Conservation (phyloP, 1,139 yeast genomes). For the Diutina mesorugosa region DNA sequence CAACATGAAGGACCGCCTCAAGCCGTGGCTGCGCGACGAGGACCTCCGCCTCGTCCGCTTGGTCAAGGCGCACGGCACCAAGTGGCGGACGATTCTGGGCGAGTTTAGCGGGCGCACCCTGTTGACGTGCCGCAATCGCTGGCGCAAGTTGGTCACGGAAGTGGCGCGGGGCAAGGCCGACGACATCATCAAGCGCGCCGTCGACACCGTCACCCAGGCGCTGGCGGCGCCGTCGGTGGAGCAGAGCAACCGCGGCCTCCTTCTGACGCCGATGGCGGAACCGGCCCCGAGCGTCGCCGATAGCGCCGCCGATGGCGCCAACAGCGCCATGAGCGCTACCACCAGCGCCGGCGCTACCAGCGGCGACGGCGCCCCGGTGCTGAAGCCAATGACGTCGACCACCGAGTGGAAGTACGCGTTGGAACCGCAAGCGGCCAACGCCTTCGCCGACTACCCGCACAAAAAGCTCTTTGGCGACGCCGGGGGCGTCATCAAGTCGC, state of each 20-base stretch:
- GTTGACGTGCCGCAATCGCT: slow-evolving; percentile 79
- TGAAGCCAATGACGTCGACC: slow-evolving; percentile 3
- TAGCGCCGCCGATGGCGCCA: neutral
- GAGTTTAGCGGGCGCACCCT: slow-evolving; percentile 75
- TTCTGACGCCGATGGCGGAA: neutral
- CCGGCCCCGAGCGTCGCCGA: neutral
- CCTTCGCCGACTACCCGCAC: slow-evolving; percentile 8
- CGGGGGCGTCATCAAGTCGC: slow-evolving; percentile 37
- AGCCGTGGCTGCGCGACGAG: slow-evolving; percentile 73
- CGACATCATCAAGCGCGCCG: slow-evolving; percentile 20
- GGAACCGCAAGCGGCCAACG: slow-evolving; percentile 6
- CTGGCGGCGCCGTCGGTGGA: neutral
- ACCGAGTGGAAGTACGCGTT: slow-evolving; percentile 24
- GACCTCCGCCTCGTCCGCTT: slow-evolving; percentile 54
- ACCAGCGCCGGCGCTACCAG: neutral
- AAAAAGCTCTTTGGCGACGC: slow-evolving; percentile 17
- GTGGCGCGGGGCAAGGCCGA: slow-evolving; percentile 53
- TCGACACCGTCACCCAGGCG: slow-evolving; percentile 10
- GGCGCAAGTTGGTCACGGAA: slow-evolving; percentile 77
- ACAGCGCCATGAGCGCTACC: neutral
- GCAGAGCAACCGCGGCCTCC: neutral
- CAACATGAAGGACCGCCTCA: slow-evolving; percentile 57
- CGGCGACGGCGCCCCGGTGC: neutral
- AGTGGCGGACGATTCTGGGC: slow-evolving; percentile 74
- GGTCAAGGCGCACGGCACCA: slow-evolving; percentile 69